phyloP scores from a whole-genome alignment of 2,329 filamentous ascomycete species.

The Fusarium sp. region DNA sequence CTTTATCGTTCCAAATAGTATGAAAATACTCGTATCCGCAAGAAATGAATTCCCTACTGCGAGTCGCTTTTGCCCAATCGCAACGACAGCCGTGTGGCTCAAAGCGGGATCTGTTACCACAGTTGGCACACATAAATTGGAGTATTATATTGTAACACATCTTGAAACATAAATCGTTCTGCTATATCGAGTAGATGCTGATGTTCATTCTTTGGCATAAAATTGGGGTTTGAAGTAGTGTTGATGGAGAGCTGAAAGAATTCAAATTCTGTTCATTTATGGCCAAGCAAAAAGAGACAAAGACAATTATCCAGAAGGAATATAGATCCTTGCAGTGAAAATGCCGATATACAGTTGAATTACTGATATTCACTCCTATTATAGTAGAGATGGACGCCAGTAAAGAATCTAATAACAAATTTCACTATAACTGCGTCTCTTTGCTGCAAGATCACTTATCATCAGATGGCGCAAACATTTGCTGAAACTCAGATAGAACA shows the following conservation, averaged over 20 bases:
- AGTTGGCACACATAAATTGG: not conserved
- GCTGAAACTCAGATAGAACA: too few relatives aligned
- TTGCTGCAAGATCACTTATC: too few relatives aligned
- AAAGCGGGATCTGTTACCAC: not conserved
- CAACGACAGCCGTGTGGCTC: not conserved
- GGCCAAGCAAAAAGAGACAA: not conserved
- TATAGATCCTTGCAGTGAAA: too few relatives aligned
- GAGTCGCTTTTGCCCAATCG: not conserved
- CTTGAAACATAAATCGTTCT: not conserved
- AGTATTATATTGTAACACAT: not conserved
- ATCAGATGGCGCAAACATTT: too few relatives aligned
- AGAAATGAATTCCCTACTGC: not conserved
- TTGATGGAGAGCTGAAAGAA: fast-evolving
- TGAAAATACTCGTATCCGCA: not conserved
- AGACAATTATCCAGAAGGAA: too few relatives aligned
- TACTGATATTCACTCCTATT: too few relatives aligned
- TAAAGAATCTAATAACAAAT: not conserved
- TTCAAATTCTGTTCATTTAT: not conserved
- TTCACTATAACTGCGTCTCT: too few relatives aligned
- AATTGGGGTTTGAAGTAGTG: not conserved
- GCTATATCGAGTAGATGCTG: fast-evolving
- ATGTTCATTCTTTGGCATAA: not conserved
- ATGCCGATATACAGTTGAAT: too few relatives aligned
- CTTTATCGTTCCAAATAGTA: not conserved
- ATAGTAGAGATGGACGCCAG: too few relatives aligned